Evolutionary conservation across 805 yeast species (phyloP).

Genomic region (Allodekkera sacchari): DNA sequence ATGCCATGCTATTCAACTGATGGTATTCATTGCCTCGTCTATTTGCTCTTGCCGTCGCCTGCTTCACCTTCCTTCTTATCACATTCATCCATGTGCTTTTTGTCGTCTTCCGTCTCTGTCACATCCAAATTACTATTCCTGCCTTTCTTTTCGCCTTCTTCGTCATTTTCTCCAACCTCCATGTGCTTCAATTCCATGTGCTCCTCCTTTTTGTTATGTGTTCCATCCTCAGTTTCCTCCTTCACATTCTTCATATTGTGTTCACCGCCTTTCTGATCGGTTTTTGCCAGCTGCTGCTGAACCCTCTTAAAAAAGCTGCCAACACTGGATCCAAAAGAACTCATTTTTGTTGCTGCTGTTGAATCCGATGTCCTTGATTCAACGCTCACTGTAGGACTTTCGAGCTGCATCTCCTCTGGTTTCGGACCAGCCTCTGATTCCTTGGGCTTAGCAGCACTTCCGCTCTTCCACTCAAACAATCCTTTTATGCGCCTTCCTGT

Average conservation of each 20-base stretch:
- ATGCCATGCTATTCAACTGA: no score
- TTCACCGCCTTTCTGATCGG: not conserved
- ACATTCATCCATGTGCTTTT: no score
- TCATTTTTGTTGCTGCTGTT: not conserved
- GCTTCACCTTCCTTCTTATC: no score
- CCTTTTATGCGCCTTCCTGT: not conserved
- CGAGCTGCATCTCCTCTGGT: not conserved
- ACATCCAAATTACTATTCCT: no score
- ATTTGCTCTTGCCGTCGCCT: no score
- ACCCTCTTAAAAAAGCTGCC: conserved; percentile 4
- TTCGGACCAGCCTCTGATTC: no score
- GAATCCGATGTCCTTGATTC: no score
- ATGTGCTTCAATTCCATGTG: not conserved
- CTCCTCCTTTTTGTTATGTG: not conserved
- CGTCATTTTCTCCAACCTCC: not conserved
- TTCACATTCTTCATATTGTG: not conserved
- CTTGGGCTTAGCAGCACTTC: conserved; percentile 1
- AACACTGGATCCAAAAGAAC: conserved; percentile 4
- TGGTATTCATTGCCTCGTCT: no score
- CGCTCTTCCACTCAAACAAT: conserved; percentile 1
- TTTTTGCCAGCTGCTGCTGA: no score
- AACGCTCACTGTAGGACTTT: no score
- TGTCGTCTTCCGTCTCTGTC: no score
- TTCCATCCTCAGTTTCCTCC: not conserved
- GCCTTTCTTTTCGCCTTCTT: conserved; percentile 3